A percentile compares a stretch with the other conserved stretches of the same genome.
phyloP scores from a whole-genome alignment of 352 stramenopile species.

The Globisporangium perplexum region DNA sequence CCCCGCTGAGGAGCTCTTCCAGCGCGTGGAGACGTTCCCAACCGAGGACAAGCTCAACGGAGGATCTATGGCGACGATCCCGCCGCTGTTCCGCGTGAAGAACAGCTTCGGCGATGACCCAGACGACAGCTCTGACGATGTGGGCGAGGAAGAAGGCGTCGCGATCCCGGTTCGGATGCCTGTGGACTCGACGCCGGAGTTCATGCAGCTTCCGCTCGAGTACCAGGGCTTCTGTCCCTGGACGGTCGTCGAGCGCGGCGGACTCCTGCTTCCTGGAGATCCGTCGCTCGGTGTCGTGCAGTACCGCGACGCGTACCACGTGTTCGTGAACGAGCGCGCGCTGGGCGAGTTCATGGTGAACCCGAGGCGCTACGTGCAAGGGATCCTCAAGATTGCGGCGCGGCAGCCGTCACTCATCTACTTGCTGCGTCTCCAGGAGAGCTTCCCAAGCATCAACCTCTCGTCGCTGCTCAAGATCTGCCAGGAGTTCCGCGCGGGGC shows the following conservation, averaged over 20 bases:
- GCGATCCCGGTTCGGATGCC: slow-evolving; percentile 76
- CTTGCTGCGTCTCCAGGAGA: slow-evolving; percentile 82
- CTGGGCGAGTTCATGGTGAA: slow-evolving; percentile 86
- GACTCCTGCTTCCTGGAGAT: slow-evolving; percentile 89
- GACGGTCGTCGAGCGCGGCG: slow-evolving; percentile 85
- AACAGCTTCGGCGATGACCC: slow-evolving; percentile 30
- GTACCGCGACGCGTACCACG: slow-evolving; percentile 87
- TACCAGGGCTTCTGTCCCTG: slow-evolving; percentile 93
- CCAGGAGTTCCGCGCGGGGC: slow-evolving; percentile 20
- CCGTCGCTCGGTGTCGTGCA: slow-evolving; percentile 89
- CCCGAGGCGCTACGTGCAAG: slow-evolving; percentile 72
- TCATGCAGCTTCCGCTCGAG: slow-evolving; percentile 92
- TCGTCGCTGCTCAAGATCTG: slow-evolving; percentile 67
- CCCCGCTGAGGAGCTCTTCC: slow-evolving; percentile 63
- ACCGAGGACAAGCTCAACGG: slow-evolving; percentile 26
- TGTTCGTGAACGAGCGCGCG: slow-evolving; percentile 90
- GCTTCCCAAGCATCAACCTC: slow-evolving; percentile 75
- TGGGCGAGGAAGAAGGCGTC: slow-evolving; percentile 34
- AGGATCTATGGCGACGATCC: slow-evolving; percentile 6
- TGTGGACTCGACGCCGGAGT: slow-evolving; percentile 91
- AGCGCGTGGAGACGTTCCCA: slow-evolving; percentile 55
- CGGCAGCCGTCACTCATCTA: slow-evolving; percentile 90
- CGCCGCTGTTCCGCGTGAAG: slow-evolving; percentile 21
- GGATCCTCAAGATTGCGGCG: slow-evolving; percentile 62
- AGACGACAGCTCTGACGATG: slow-evolving; percentile 17